Evolutionary conservation across 1,284 basidiomycete genomes (phyloP).

Genomic region (Leccinum fallax): DNA sequence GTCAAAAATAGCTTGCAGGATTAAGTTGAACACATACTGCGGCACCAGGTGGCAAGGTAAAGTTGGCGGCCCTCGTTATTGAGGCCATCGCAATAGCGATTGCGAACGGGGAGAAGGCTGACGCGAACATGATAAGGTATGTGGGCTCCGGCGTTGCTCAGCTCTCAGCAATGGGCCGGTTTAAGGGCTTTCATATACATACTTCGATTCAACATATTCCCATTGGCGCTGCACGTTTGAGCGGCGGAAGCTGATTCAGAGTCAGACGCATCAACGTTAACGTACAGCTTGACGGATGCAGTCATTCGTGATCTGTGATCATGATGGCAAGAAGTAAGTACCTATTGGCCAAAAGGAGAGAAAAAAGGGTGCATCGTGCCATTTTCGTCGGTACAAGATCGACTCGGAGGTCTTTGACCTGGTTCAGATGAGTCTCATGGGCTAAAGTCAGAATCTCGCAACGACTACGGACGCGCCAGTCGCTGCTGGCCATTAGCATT

Average conservation of each 20-base stretch:
- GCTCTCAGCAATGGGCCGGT: background rate
- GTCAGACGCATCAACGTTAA: too few species aligned
- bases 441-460: background rate
- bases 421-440: background rate
- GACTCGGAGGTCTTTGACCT: background rate
- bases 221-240: background rate
- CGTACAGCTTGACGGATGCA: too few species aligned
- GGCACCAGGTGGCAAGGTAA: slow-evolving; percentile 17
- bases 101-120: background rate
- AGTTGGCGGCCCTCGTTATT: background rate
- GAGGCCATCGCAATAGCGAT: background rate
- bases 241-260: background rate
- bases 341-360: background rate
- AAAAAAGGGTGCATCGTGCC: background rate
- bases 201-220: background rate
- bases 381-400: background rate
- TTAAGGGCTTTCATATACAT: background rate
- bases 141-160: background rate
- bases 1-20: slow-evolving; percentile 40
- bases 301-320: background rate
- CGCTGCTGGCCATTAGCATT: too few species aligned
- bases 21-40: slow-evolving; percentile 15
- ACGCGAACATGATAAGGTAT: background rate
- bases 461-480: background rate
- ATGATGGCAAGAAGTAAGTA: background rate